These are phyloP conservation scores for Eucalyptus caleyi DNA, from an alignment of 345 rosid species.

Conservation along the genomic window DNA sequence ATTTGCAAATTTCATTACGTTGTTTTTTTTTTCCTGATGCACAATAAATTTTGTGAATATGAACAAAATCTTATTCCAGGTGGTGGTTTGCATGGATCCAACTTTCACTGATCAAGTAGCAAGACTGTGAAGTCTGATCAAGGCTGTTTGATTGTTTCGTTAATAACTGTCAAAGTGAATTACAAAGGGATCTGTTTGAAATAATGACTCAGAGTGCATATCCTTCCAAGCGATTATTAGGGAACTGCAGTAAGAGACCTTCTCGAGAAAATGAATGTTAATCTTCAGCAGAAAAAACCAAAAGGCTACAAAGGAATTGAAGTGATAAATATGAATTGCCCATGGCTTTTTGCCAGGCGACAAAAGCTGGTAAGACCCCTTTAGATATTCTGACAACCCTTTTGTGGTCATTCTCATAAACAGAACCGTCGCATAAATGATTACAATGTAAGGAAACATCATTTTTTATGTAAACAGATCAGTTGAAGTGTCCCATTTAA, in stretches of 20 bases:
- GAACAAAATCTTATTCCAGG: slow-evolving; percentile 22
- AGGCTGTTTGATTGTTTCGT: not conserved
- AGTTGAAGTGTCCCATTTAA: not conserved
- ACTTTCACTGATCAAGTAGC: slow-evolving; percentile 37
- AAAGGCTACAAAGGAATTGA: not conserved
- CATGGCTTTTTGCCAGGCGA: not conserved
- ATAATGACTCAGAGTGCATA: not conserved
- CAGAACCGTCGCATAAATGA: not conserved
- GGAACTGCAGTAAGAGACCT: not conserved
- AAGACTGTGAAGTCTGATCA: slow-evolving; percentile 24
- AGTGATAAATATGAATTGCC: not conserved
- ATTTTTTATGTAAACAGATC: not conserved
- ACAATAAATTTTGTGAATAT: not conserved
- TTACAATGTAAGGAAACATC: not conserved
- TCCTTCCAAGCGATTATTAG: not conserved
- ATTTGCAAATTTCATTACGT: not conserved
- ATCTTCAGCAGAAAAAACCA: not conserved
- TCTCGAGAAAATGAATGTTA: not conserved
- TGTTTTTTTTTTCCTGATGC: not conserved
- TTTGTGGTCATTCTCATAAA: not conserved
- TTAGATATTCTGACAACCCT: not conserved
- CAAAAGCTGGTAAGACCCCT: not conserved
- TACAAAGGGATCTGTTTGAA: not conserved
- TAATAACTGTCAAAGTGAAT: not conserved
- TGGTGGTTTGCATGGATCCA: slow-evolving; percentile 78